These are phyloP conservation scores for Cadophora malorum DNA, from an alignment of 2,329 filamentous ascomycete species.

Conservation along the genomic window DNA sequence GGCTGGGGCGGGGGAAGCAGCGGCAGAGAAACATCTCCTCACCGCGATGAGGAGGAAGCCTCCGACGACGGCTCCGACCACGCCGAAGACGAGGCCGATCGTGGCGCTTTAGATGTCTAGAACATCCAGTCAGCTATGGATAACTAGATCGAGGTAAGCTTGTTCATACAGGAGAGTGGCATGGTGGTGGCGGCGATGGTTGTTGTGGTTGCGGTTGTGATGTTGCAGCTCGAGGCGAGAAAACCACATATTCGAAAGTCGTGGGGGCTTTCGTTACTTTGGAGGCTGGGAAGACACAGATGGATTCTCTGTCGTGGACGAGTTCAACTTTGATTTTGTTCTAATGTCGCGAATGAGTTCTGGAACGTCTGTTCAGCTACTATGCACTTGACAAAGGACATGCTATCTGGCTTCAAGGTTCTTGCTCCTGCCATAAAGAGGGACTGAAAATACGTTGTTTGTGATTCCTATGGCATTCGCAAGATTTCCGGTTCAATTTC, in stretches of 20 bases:
- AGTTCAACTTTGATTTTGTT: background rate
- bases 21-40: background rate
- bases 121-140: background rate
- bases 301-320: no score
- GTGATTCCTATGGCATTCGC: no score
- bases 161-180: background rate
- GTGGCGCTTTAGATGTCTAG: background rate
- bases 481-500: no score
- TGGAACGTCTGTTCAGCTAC: no score
- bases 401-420: no score
- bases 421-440: no score
- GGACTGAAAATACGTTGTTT: no score
- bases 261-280: no score
- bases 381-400: no score
- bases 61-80: background rate
- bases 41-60: background rate
- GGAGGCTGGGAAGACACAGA: no score
- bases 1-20: no score
- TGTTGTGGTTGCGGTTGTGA: background rate
- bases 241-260: background rate
- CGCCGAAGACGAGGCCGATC: background rate
- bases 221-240: background rate
- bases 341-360: no score
- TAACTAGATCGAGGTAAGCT: background rate
- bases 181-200: background rate